phyloP scores from a whole-genome alignment of 179 eudicot genomes.

The Pouteria campechiana region DNA sequence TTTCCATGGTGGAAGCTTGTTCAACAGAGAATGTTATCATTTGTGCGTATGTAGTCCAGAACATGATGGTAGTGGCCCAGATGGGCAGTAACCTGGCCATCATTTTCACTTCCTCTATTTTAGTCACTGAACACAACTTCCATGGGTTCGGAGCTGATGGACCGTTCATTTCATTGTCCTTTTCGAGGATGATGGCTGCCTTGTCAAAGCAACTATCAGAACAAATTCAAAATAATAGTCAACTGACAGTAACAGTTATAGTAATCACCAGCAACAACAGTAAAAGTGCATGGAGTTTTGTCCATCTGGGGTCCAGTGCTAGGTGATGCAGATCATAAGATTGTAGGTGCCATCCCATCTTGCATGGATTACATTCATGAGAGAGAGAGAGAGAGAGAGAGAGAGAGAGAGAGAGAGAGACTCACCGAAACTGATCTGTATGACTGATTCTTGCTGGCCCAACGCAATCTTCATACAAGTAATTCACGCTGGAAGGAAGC shows the following conservation, averaged over 20 bases:
- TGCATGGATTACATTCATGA: too few relatives aligned
- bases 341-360: too few relatives aligned
- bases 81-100: conserved; percentile 59
- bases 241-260: too few relatives aligned
- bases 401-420: background rate
- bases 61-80: conserved; percentile 87
- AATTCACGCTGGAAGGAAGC: conserved; percentile 34
- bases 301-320: too few relatives aligned
- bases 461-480: conserved; percentile 36
- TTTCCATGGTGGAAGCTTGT: conserved; percentile 77
- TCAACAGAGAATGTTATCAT: conserved; percentile 88
- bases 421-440: conserved; percentile 56
- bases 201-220: conserved; percentile 83
- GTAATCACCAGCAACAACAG: too few relatives aligned
- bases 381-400: too few relatives aligned
- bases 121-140: conserved; percentile 68
- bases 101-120: conserved; percentile 85
- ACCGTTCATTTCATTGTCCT: conserved; percentile 23
- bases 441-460: conserved; percentile 26
- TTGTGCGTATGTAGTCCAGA: conserved; percentile 85
- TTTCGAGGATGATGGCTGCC: conserved; percentile 66
- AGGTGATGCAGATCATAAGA: too few relatives aligned
- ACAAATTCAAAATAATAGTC: too few relatives aligned
- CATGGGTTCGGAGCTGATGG: conserved; percentile 46
- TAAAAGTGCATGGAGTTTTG: too few relatives aligned